phyloP scores from a whole-genome alignment of 2,329 filamentous ascomycete species.

The Hortaea werneckii region DNA sequence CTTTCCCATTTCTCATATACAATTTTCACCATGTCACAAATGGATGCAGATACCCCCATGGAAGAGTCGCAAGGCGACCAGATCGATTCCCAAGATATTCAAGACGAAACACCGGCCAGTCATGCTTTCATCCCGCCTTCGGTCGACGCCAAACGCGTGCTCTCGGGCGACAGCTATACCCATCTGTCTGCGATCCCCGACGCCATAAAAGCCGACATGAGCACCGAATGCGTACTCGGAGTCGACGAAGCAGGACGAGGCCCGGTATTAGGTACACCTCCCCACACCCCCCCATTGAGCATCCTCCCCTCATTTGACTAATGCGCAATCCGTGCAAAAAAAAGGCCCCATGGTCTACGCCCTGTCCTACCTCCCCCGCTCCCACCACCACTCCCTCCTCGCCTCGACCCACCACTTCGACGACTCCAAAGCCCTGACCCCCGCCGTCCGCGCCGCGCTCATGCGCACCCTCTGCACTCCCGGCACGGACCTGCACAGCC shows the following conservation, averaged over 20 bases:
- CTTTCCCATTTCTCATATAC: no score
- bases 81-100: conserved; percentile 21
- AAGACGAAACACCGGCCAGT: conserved; percentile 23
- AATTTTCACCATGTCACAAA: not conserved
- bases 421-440: conserved; percentile 86
- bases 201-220: conserved; percentile 31
- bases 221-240: conserved; percentile 63
- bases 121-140: conserved; percentile 40
- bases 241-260: conserved; percentile 91
- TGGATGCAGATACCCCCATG: conserved; percentile 9
- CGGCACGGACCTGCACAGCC: conserved; percentile 45
- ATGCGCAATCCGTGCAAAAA: no score
- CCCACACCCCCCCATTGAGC: no score
- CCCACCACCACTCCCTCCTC: conserved; percentile 60
- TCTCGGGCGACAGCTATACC: conserved; percentile 38
- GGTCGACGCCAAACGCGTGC: conserved; percentile 29
- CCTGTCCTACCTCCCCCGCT: conserved; percentile 60
- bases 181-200: conserved; percentile 37
- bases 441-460: conserved; percentile 64
- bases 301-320: no score
- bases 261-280: conserved; percentile 65
- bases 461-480: conserved; percentile 62
- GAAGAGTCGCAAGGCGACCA: conserved; percentile 21
- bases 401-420: conserved; percentile 76
- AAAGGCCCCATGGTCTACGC: conserved; percentile 56